These are phyloP conservation scores for Alternaria tenuissima DNA, from an alignment of 2,329 filamentous ascomycete species.

Conservation along the genomic window DNA sequence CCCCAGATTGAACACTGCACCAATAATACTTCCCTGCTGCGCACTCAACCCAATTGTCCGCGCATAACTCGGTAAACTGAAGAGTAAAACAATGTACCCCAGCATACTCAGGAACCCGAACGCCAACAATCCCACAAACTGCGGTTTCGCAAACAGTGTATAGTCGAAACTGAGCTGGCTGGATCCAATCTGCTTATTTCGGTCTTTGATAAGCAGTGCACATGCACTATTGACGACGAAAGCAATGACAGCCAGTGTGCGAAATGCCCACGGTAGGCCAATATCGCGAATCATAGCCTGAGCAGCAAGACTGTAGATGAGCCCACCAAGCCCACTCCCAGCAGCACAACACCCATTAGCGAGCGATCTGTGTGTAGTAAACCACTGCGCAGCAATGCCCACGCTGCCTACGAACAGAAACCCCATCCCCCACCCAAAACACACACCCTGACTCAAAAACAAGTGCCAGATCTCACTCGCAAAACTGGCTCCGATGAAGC, in stretches of 20 bases:
- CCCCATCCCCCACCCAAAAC: conserved; percentile 81
- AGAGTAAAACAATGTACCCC: conserved; percentile 79
- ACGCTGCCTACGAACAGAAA: conserved; percentile 76
- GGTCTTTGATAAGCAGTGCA: conserved; percentile 70
- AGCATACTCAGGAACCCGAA: conserved; percentile 78
- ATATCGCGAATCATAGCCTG: conserved; percentile 73
- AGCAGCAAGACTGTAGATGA: conserved; percentile 72
- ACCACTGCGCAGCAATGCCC: conserved; percentile 77
- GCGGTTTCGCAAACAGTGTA: conserved; percentile 65
- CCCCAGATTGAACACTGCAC: conserved; percentile 75
- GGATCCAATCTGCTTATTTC: conserved; percentile 75
- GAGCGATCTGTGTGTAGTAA: conserved; percentile 70
- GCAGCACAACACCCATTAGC: conserved; percentile 73
- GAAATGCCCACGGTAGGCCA: conserved; percentile 72
- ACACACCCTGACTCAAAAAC: conserved; percentile 76
- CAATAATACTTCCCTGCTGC: conserved; percentile 73
- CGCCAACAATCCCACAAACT: conserved; percentile 70
- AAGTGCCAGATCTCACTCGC: conserved; percentile 76
- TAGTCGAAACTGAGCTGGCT: conserved; percentile 69
- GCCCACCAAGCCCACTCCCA: conserved; percentile 78
- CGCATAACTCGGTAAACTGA: conserved; percentile 78
- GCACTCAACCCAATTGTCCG: conserved; percentile 71
- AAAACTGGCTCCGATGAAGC: conserved; percentile 75
- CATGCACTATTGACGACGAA: conserved; percentile 71
- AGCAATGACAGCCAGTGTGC: conserved; percentile 69